Conservation (phyloP, 371 early-diverging fungal species). For the Actinomucor elegans region DNA sequence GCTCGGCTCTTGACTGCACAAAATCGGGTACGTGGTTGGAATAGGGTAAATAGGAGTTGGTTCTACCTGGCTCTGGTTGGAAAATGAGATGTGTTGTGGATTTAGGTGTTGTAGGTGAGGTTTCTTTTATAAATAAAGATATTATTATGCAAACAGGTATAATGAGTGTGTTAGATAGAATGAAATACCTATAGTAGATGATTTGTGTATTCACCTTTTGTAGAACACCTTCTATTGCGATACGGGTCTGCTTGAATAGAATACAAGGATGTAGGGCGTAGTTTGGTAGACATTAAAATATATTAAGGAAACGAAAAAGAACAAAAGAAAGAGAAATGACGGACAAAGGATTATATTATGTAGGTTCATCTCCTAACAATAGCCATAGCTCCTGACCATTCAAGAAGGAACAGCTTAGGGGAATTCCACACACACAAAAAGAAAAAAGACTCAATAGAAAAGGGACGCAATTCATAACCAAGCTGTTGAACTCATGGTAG, state of each 20-base stretch:
- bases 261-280: slow-evolving; percentile 10
- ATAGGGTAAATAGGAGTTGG: slow-evolving; percentile 38
- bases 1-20: slow-evolving; percentile 13
- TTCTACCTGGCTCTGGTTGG: slow-evolving; percentile 17
- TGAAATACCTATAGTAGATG: too few relatives aligned
- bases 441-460: too few relatives aligned
- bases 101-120: slow-evolving; percentile 6
- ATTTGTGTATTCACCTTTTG: slow-evolving; percentile 29
- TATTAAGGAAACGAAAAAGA: not conserved
- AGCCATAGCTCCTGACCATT: too few relatives aligned
- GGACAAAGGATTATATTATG: too few relatives aligned
- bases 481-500: too few relatives aligned
- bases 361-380: not conserved
- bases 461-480: too few relatives aligned
- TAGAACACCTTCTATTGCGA: slow-evolving; percentile 14
- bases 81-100: slow-evolving; percentile 10
- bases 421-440: too few relatives aligned
- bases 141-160: not conserved
- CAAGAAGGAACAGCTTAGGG: too few relatives aligned
- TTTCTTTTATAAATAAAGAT: not conserved
- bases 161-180: too few relatives aligned
- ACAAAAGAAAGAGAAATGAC: not conserved
- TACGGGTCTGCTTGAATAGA: slow-evolving; percentile 18
- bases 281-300: not conserved
- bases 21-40: slow-evolving; percentile 32